These are phyloP conservation scores for Neonectria ditissima DNA, from an alignment of 2,329 filamentous ascomycete species.

Conservation along the genomic window DNA sequence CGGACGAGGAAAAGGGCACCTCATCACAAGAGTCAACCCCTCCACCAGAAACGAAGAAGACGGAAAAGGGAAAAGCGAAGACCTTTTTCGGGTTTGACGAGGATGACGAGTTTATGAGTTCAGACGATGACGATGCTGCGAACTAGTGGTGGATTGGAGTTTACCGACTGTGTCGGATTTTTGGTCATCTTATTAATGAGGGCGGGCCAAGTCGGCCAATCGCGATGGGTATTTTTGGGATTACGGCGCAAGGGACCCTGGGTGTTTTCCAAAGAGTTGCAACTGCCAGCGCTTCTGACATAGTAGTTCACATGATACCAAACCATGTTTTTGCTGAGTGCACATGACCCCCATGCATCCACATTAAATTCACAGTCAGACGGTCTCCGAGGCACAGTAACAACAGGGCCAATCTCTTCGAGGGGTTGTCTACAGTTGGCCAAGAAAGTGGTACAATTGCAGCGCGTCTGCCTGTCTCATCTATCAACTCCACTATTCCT, in stretches of 20 bases:
- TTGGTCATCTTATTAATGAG: conserved; percentile 15
- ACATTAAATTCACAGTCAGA: conserved; percentile 29
- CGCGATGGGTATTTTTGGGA: conserved; percentile 34
- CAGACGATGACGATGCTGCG: conserved; percentile 68
- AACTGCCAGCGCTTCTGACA: conserved; percentile 34
- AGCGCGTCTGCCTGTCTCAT: conserved; percentile 49
- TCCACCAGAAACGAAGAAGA: conserved; percentile 57
- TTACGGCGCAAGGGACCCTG: conserved; percentile 41
- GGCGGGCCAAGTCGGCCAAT: conserved; percentile 36
- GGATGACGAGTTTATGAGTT: conserved; percentile 80
- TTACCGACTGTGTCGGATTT: conserved; percentile 8
- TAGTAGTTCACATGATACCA: conserved; percentile 38
- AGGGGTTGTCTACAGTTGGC: conserved; percentile 45
- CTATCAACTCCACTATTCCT: conserved; percentile 44
- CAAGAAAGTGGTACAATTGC: conserved; percentile 53
- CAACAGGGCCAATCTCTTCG: conserved; percentile 38
- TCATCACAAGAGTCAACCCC: conserved; percentile 63
- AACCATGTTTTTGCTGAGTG: conserved; percentile 22
- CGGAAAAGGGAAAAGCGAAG: conserved; percentile 54
- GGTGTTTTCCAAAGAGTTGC: conserved; percentile 28
- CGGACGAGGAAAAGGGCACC: conserved; percentile 55
- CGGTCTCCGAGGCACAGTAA: conserved; percentile 26
- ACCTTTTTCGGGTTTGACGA: conserved; percentile 84
- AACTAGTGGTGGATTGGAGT: conserved; percentile 24
- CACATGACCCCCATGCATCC: conserved; percentile 15